Evolutionary conservation across 2,329 filamentous ascomycete genomes (phyloP).

Genomic region (Cladosporium sp.): DNA sequence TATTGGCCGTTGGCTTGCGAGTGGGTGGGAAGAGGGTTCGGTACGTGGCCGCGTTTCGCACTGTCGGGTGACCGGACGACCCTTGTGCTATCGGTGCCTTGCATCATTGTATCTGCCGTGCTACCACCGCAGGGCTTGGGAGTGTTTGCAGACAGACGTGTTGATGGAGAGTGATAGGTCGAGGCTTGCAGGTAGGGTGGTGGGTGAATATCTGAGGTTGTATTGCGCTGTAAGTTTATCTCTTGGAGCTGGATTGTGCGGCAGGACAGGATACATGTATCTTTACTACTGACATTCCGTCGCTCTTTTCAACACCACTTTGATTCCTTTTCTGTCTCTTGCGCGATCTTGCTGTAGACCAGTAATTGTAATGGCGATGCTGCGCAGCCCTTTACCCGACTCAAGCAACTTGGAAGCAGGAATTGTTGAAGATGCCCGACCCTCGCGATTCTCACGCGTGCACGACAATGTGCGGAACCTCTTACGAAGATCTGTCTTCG

Average conservation of each 20-base stretch:
- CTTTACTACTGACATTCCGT: neutral
- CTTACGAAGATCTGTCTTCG: slow-evolving; percentile 27
- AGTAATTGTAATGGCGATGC: neutral
- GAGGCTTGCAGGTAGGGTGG: neutral
- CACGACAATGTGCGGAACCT: slow-evolving; percentile 33
- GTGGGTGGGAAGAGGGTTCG: neutral
- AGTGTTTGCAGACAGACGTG: neutral
- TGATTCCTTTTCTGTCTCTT: neutral
- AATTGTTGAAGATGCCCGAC: slow-evolving; percentile 28
- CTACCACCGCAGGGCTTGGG: neutral
- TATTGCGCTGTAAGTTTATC: neutral
- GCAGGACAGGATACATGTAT: neutral
- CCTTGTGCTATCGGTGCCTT: neutral
- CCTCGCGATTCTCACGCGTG: slow-evolving; percentile 25
- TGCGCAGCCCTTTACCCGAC: slow-evolving; percentile 13
- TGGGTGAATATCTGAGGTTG: neutral
- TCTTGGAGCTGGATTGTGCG: neutral
- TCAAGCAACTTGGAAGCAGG: slow-evolving; percentile 26
- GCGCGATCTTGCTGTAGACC: neutral
- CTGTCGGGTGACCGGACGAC: neutral
- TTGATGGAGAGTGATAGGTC: neutral
- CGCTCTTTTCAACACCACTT: neutral
- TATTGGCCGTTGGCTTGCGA: neutral
- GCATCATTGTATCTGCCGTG: slow-evolving; percentile 1
- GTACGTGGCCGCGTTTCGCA: neutral